Percentiles rank a stretch among this genome's conserved stretches.
These are phyloP conservation scores for Ophiostoma sp. DNA, from an alignment of 2,329 filamentous ascomycete genomes.

Conservation along the genomic window DNA sequence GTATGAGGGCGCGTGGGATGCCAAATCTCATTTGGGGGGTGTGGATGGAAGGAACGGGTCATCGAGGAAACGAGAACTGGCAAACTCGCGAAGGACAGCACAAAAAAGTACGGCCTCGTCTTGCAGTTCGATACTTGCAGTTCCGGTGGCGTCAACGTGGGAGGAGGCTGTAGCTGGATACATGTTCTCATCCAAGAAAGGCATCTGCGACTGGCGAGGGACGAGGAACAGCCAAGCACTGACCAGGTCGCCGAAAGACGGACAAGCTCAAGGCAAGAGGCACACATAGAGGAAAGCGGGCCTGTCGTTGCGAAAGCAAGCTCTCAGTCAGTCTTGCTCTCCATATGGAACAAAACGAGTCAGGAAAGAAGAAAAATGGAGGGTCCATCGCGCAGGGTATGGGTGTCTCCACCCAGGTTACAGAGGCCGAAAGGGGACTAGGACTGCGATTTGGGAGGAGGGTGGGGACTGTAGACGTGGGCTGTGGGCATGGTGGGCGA, in stretches of 20 bases:
- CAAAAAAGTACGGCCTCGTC: background rate
- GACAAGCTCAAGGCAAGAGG: slow-evolving; percentile 1
- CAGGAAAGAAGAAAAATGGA: slow-evolving; percentile 12
- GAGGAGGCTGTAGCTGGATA: slow-evolving; percentile 18
- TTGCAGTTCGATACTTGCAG: slow-evolving; percentile 10
- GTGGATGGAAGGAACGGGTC: slow-evolving; percentile 8
- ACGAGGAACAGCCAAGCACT: slow-evolving; percentile 1
- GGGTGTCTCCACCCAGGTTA: slow-evolving; percentile 12
- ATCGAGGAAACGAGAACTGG: slow-evolving; percentile 1
- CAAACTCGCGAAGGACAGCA: background rate
- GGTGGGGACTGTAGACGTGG: slow-evolving; percentile 18
- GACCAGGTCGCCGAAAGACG: slow-evolving; percentile 15
- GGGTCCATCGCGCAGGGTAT: background rate
- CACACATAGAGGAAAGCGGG: background rate
- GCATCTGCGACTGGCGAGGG: background rate
- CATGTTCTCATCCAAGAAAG: slow-evolving; percentile 10
- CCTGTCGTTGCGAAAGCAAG: background rate
- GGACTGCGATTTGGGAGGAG: slow-evolving; percentile 2
- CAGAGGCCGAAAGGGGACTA: slow-evolving; percentile 22
- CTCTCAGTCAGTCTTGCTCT: background rate
- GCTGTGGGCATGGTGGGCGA: background rate
- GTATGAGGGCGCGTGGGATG: slow-evolving; percentile 25
- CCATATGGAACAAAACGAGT: background rate
- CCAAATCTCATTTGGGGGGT: slow-evolving; percentile 12
- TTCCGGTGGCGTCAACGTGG: slow-evolving; percentile 10